Evolutionary conservation across 73 alveolate genomes (phyloP).

Genomic region (Symbiodinium natans): DNA sequence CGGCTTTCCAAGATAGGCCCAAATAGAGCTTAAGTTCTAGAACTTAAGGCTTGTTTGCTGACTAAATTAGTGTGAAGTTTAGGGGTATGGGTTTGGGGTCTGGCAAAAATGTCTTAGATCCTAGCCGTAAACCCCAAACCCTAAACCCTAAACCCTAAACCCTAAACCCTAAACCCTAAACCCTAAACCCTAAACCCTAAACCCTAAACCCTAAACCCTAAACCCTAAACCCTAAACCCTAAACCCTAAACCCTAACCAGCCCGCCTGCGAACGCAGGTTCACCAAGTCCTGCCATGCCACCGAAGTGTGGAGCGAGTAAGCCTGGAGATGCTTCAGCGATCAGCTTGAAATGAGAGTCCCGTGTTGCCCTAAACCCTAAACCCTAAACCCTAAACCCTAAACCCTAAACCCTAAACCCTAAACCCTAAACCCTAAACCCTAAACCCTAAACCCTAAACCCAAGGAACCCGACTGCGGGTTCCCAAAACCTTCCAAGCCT

Average conservation of each 20-base stretch:
- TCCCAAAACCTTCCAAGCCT: no score
- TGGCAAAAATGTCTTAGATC: no score
- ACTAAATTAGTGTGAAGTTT: no score
- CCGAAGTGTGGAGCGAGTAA: neutral
- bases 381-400: neutral
- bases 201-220: neutral
- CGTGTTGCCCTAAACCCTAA: neutral
- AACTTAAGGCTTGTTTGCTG: no score
- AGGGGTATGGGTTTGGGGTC: no score
- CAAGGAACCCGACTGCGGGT: neutral
- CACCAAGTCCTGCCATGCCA: slow-evolving; percentile 25
- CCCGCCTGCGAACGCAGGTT: slow-evolving; percentile 1
- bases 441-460: neutral
- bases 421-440: neutral
- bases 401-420: slow-evolving; percentile 2
- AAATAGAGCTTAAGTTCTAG: no score
- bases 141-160: neutral
- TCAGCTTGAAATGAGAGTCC: no score
- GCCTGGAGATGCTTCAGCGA: neutral
- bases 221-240: neutral
- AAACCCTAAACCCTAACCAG: neutral
- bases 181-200: neutral
- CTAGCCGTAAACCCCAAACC: no score
- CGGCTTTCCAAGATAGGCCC: no score
- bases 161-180: neutral